Evolutionary conservation across 148 eudicot species (phyloP).

Genomic region (Fagopyrum homotropicum): DNA sequence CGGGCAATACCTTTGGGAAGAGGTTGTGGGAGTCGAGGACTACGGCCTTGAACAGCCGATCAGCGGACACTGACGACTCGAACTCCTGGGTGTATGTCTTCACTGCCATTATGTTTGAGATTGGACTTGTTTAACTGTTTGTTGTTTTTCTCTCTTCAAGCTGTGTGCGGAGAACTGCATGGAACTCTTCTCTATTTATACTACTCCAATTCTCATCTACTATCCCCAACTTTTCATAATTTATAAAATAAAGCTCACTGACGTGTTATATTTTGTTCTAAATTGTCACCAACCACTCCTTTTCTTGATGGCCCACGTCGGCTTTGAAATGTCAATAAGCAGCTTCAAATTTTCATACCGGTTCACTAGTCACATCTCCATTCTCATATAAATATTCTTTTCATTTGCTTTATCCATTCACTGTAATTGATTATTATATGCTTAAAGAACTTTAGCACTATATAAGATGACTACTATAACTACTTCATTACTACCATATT

Average conservation of each 20-base stretch:
- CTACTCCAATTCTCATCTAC: not conserved
- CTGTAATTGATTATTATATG: too few relatives aligned
- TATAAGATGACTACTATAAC: too few relatives aligned
- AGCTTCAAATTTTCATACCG: too few relatives aligned
- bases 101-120: not conserved
- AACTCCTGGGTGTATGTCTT: constrained; percentile 13
- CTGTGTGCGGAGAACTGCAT: not conserved
- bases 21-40: constrained; percentile 16
- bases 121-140: not conserved
- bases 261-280: too few relatives aligned
- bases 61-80: not conserved
- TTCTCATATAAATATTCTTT: too few relatives aligned
- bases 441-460: too few relatives aligned
- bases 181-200: not conserved
- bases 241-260: too few relatives aligned
- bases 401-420: too few relatives aligned
- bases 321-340: not conserved
- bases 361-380: too few relatives aligned
- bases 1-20: constrained; percentile 16
- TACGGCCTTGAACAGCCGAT: constrained; percentile 17
- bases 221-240: too few relatives aligned
- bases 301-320: not conserved
- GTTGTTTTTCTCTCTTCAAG: not conserved
- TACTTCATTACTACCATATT: too few relatives aligned
- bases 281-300: not conserved